Base-by-base conservation (phyloP, 306 rosid genomes). In the Carpinus viminea region DNA sequence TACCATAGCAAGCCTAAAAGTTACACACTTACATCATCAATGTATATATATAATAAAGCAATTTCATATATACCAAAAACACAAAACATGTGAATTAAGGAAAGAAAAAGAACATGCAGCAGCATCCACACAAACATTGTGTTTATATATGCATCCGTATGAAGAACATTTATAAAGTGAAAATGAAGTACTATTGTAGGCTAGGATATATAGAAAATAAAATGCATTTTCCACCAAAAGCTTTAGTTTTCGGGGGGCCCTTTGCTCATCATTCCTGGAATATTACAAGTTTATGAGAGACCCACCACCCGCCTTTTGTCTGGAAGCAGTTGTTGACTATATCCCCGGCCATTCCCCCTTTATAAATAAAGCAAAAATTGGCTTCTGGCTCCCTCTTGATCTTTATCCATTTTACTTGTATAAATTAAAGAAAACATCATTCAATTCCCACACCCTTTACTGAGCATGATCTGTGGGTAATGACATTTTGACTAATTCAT, bases 271-370 rank as follows among this genome's bases (percentile, higher is more conserved):
- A 86, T 81, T 80, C 76, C 41, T 64, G 88, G 94, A 87, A 85
- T 89, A 92, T 88, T 83, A 87, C 59, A 78, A 80, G 88, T 75
- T 61, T 62, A 74, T 18, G 70, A 50, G 59, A 82, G 89, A 73
- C 98, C 96, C 89, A 85, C 85, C 72, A 66, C 55, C 73, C 69
- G 46, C 88, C 82, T 82, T 89, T 82, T 88, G 94, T 88, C 90
- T 83, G 80, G 84, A 86, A 88, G 88, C 93, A 91, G 96, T 89
- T 89, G 97, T 93, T 89, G 96, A 91, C 96, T 87, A 88, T 78
- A 68, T 77, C 85, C 81, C 74, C 26, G 26, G 26, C 26, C 26
- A 1, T 66, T 66, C 73, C 79, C 84, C 81, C 74, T n/a, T 13
- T 3, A 38, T 41, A 41, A 51, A 73, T n/a, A 87, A 87, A 80